Percentiles rank a stretch among this genome's conserved stretches.
Conservation (phyloP, 192 early-diverging fungal species). For the Gaertneriomyces semiglobifer region DNA sequence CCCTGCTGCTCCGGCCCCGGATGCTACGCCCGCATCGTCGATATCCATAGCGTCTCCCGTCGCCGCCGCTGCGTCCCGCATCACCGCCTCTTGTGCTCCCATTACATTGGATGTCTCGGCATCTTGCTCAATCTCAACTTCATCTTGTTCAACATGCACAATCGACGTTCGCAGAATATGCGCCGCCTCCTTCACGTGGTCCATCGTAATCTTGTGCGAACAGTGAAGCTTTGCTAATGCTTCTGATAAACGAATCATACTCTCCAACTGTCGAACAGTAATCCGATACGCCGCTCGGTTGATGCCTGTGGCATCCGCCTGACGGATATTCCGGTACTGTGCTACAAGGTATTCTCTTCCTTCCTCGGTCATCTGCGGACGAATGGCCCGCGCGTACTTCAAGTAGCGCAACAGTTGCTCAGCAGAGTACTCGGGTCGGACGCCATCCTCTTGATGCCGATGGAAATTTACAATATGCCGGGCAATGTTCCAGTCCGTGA, state of each 20-base stretch:
- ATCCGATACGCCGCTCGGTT: constrained; percentile 75
- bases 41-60: not conserved
- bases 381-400: constrained; percentile 82
- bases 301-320: constrained; percentile 74
- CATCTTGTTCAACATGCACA: constrained; percentile 51
- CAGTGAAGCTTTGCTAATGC: constrained; percentile 86
- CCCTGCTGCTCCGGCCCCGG: not conserved
- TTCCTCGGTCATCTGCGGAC: constrained; percentile 74
- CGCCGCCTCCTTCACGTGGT: constrained; percentile 80
- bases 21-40: not conserved
- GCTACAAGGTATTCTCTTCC: constrained; percentile 72
- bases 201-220: constrained; percentile 51
- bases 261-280: constrained; percentile 95
- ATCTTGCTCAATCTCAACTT: constrained; percentile 54
- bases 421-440: constrained; percentile 70
- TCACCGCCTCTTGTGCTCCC: constrained; percentile 16
- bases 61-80: not conserved
- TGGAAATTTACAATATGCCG: constrained; percentile 90
- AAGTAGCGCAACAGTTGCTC: constrained; percentile 80
- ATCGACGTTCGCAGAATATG: constrained; percentile 85
- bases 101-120: constrained; percentile 45
- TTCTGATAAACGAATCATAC: constrained; percentile 93
- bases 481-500: constrained; percentile 84
- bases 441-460: constrained; percentile 51
- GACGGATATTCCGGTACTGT: constrained; percentile 83